Percentiles rank a stretch among this genome's conserved stretches.
Evolutionary conservation across 371 early-diverging fungal genomes (phyloP).

Genomic region (Haplosporangium sp.): DNA sequence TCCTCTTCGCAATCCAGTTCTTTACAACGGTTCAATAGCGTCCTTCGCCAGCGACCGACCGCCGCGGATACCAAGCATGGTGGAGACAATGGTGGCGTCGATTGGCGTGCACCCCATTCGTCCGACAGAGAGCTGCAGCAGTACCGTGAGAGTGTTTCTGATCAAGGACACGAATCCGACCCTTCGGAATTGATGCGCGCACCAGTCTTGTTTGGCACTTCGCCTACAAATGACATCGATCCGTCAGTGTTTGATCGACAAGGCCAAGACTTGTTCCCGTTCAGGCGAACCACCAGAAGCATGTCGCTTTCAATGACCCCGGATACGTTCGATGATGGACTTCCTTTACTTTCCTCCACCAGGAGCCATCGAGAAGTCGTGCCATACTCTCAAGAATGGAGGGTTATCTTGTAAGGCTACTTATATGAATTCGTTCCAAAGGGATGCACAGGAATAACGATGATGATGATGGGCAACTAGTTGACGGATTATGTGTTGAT

Average conservation of each 20-base stretch:
- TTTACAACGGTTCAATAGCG: constrained; percentile 5
- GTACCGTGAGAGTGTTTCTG: constrained; percentile 17
- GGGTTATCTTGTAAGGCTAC: constrained; percentile 61
- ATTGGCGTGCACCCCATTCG: not conserved
- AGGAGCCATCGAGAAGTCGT: constrained; percentile 30
- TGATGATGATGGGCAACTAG: too few species aligned
- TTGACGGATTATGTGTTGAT: too few species aligned
- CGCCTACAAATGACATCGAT: constrained; percentile 16
- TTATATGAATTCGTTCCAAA: not conserved
- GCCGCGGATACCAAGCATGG: not conserved
- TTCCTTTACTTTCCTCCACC: constrained; percentile 39
- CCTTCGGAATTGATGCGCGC: constrained; percentile 47
- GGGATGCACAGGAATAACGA: not conserved
- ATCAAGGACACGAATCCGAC: constrained; percentile 48
- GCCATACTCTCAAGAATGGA: constrained; percentile 60
- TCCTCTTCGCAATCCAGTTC: not conserved
- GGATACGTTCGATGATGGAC: constrained; percentile 55
- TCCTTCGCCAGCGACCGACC: not conserved
- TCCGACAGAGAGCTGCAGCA: constrained; percentile 5
- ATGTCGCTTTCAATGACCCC: constrained; percentile 64
- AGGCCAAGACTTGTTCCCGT: constrained; percentile 27
- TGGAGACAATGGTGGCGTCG: not conserved
- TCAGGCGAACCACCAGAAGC: constrained; percentile 40
- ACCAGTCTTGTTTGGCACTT: constrained; percentile 21
- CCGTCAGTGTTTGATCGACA: constrained; percentile 6